Conservation (phyloP, 768 basidiomycete species). For the Pulveroboletus frians region DNA sequence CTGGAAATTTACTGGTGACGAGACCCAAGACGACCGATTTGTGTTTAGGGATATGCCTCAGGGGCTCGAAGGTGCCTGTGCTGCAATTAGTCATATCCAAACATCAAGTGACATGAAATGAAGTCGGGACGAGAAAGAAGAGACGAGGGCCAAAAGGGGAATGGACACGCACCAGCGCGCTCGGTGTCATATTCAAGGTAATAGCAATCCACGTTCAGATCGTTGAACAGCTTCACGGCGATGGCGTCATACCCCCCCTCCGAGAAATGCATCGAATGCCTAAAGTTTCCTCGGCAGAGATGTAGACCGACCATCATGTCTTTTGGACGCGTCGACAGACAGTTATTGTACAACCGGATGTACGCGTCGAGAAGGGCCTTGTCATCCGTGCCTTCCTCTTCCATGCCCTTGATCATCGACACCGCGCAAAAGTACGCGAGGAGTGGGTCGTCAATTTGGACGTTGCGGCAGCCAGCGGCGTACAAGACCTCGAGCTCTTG, state of each 20-base stretch:
- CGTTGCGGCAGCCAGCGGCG: constrained; percentile 38
- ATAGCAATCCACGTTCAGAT: constrained; percentile 40
- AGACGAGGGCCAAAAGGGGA: no score
- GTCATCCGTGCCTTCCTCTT: constrained; percentile 53
- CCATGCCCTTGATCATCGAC: constrained; percentile 50
- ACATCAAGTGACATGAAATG: neutral
- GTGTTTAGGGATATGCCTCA: constrained; percentile 29
- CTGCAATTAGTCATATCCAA: neutral
- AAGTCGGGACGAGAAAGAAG: no score
- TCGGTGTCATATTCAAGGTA: constrained; percentile 47
- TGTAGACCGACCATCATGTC: constrained; percentile 42
- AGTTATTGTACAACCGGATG: constrained; percentile 37
- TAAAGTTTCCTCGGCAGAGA: constrained; percentile 38
- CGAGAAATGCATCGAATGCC: constrained; percentile 35
- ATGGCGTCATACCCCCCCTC: constrained; percentile 44
- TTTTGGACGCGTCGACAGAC: constrained; percentile 32
- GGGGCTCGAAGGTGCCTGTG: constrained; percentile 29
- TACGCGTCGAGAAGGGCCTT: constrained; percentile 61
- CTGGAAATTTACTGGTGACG: constrained; percentile 40
- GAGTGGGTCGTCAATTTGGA: constrained; percentile 45
- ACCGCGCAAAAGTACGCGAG: constrained; percentile 65
- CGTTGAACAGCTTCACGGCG: constrained; percentile 41
- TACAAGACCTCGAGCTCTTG: constrained; percentile 43
- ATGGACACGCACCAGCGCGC: constrained; percentile 35
- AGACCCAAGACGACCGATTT: constrained; percentile 41